Evolutionary conservation across 768 basidiomycete genomes (phyloP).

Genomic region (Naganishia antarctica): DNA sequence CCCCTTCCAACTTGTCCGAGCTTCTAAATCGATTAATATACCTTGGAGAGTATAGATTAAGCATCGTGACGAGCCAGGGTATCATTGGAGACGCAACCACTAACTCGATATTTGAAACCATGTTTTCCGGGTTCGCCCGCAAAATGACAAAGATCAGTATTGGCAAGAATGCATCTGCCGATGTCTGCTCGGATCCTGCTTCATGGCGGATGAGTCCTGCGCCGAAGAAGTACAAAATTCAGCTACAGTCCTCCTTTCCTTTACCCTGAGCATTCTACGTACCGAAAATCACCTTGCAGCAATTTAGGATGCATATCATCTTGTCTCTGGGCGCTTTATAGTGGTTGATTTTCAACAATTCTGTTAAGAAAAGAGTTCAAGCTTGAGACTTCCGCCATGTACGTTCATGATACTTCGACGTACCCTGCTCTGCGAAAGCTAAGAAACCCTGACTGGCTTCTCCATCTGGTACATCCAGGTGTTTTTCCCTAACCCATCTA

Average conservation of each 20-base stretch:
- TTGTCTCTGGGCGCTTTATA: conserved; percentile 99
- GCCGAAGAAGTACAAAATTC: not conserved
- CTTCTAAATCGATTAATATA: conserved; percentile 95
- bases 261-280: too few relatives aligned
- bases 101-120: conserved; percentile 92
- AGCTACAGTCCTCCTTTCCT: conserved; percentile 10
- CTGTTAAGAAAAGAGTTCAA: conserved; percentile 43
- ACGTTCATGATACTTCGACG: not conserved
- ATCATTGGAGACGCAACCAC: conserved; percentile 8
- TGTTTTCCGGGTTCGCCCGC: conserved; percentile 85
- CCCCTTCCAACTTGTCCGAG: conserved; percentile 81
- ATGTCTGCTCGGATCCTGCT: conserved; percentile 58
- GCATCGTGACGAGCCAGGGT: too few relatives aligned
- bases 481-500: conserved; percentile 79
- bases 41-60: conserved; percentile 50
- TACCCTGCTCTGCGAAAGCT: conserved; percentile 48
- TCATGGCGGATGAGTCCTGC: conserved; percentile 84
- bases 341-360: conserved; percentile 92
- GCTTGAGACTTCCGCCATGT: not conserved
- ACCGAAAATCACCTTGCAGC: conserved; percentile 99
- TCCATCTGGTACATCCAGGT: conserved; percentile 77
- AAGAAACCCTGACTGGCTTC: conserved; percentile 67
- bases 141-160: conserved; percentile 90
- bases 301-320: conserved; percentile 92
- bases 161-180: conserved; percentile 88